Evolutionary conservation across 495 filamentous ascomycete genomes (phyloP).

Genomic region (Xylaria grammica): DNA sequence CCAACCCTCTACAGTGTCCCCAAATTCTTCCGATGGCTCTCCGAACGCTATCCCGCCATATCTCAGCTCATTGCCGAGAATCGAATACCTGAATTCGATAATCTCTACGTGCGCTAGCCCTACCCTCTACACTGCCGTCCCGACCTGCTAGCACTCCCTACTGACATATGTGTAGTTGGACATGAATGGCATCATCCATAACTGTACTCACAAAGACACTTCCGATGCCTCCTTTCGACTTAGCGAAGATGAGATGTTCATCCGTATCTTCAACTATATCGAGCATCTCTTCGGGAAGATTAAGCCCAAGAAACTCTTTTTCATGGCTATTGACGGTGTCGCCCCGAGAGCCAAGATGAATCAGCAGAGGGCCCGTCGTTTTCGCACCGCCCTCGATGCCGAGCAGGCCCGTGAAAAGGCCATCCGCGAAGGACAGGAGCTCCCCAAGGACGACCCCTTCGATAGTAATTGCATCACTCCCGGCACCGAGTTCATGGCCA

Average conservation of each 20-base stretch:
- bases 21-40: constrained; percentile 93
- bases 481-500: constrained; percentile 97
- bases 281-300: constrained; percentile 99
- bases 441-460: constrained; percentile 95
- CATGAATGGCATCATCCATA: constrained; percentile 99
- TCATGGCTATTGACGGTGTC: constrained; percentile 99
- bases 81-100: constrained; percentile 98
- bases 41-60: constrained; percentile 97
- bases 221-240: constrained; percentile 84
- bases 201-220: constrained; percentile 96
- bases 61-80: constrained; percentile 99
- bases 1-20: constrained; percentile 71
- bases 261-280: constrained; percentile 99
- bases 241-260: constrained; percentile 98
- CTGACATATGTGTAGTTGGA: constrained; percentile 66
- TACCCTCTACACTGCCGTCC: constrained; percentile 17
- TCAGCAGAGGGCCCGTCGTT: constrained; percentile 93
- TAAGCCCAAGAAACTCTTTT: constrained; percentile 96
- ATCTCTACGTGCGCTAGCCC: constrained; percentile 72
- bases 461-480: constrained; percentile 99
- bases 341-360: constrained; percentile 99
- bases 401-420: constrained; percentile 91
- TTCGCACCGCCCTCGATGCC: constrained; percentile 90
- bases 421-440: constrained; percentile 80
- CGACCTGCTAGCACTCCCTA: constrained; percentile 24